Conservation (phyloP, 257 asterid genomes). For the Solanum medicagineum region DNA sequence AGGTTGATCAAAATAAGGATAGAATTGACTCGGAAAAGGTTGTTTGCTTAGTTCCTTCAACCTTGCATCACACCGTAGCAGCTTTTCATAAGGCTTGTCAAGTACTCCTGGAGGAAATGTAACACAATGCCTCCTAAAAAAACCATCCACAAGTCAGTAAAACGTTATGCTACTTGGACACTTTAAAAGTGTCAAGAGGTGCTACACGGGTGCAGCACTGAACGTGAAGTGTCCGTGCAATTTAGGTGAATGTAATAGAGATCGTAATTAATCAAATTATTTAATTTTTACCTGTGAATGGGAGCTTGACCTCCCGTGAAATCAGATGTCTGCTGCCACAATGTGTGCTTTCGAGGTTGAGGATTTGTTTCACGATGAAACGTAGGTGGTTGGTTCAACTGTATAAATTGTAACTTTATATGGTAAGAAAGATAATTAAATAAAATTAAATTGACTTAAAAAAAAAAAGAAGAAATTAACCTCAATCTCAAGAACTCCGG, state of each 20-base stretch:
- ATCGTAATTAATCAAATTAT: neutral
- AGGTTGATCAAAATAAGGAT: constrained; percentile 28
- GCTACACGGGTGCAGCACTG: too few relatives aligned
- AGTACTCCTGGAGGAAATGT: constrained; percentile 34
- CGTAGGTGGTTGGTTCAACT: constrained; percentile 48
- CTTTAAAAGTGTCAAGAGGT: too few relatives aligned
- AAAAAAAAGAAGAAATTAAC: constrained; percentile 4
- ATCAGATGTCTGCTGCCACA: constrained; percentile 50
- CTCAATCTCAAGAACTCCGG: constrained; percentile 50
- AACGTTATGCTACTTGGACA: too few relatives aligned
- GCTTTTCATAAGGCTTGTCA: constrained; percentile 43
- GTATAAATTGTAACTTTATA: neutral
- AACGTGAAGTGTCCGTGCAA: too few relatives aligned
- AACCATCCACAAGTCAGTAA: neutral
- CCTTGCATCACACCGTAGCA: constrained; percentile 26
- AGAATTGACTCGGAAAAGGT: constrained; percentile 31
- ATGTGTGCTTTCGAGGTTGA: constrained; percentile 65
- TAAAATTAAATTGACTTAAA: neutral
- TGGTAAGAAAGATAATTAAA: neutral
- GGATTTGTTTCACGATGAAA: constrained; percentile 48
- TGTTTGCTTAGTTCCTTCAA: constrained; percentile 15
- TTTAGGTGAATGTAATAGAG: too few relatives aligned
- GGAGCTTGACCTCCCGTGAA: constrained; percentile 71
- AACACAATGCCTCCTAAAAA: constrained; percentile 43
- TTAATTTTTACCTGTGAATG: constrained; percentile 27